Evolutionary conservation across 805 yeast genomes (phyloP).

Genomic region (Schizosaccharomyces lindneri): DNA sequence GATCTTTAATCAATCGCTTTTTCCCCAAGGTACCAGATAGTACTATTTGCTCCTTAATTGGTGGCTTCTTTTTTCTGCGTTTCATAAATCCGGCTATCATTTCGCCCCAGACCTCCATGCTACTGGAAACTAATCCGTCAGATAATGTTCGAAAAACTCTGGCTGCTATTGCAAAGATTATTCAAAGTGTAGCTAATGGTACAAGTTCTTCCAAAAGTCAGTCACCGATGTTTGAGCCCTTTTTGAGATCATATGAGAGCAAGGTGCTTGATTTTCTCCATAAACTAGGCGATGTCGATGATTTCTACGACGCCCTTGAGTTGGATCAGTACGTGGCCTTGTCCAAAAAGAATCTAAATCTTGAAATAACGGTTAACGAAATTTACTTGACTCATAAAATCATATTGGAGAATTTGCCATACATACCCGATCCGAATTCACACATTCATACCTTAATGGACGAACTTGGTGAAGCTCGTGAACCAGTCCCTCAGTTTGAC

Average conservation of each 20-base stretch:
- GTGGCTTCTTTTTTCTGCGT: constrained; percentile 64
- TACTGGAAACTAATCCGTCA: constrained; percentile 16
- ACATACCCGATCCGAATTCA: constrained; percentile 4
- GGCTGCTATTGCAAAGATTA: constrained; percentile 53
- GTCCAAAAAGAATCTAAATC: constrained; percentile 13
- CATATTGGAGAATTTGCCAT: constrained; percentile 12
- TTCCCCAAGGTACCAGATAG: constrained; percentile 30
- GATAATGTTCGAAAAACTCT: constrained; percentile 33
- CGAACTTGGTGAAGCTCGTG: constrained; percentile 14
- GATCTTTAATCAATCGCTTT: constrained; percentile 26
- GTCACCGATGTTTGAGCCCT: constrained; percentile 12
- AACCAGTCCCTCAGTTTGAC: constrained; percentile 11
- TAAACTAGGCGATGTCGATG: constrained; percentile 18
- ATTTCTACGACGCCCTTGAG: constrained; percentile 17
- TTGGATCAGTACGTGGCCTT: constrained; percentile 18
- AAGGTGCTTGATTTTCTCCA: constrained; percentile 14
- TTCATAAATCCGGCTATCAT: constrained; percentile 75
- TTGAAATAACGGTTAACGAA: constrained; percentile 16
- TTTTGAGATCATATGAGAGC: constrained; percentile 12
- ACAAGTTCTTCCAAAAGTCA: constrained; percentile 34
- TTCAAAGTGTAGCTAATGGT: constrained; percentile 74
- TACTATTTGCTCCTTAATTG: constrained; percentile 25
- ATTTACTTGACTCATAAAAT: constrained; percentile 15
- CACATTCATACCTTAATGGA: constrained; percentile 11
- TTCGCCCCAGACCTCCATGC: constrained; percentile 42